Percentiles rank a stretch among this genome's conserved stretches.
These are phyloP conservation scores for Exophiala sp. DNA, from an alignment of 2,329 filamentous ascomycete species.

Conservation along the genomic window DNA sequence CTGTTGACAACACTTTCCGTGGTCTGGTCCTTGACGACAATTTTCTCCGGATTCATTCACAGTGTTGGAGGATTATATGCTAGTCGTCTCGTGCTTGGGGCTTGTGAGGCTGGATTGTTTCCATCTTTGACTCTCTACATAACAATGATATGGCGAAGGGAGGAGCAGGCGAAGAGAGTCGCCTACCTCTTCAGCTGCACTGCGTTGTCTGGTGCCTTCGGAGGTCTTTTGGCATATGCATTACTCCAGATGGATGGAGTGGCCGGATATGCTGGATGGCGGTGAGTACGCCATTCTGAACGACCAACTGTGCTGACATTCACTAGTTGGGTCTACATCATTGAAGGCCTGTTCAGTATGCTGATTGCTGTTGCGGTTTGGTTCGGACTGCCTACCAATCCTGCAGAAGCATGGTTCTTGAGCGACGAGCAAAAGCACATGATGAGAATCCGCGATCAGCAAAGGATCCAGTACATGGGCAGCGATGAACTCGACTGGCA, in stretches of 20 bases:
- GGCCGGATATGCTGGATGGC: constrained; percentile 19
- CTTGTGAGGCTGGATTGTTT: constrained; percentile 40
- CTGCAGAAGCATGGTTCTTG: constrained; percentile 30
- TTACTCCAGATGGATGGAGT: constrained; percentile 23
- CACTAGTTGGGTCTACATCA: constrained; percentile 11
- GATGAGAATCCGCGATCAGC: constrained; percentile 48
- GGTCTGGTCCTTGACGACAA: constrained; percentile 47
- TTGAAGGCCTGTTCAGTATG: constrained; percentile 37
- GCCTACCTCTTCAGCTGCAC: constrained; percentile 51
- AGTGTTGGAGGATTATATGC: constrained; percentile 41
- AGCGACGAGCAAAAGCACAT: constrained; percentile 48
- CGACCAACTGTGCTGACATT: constrained; percentile 30
- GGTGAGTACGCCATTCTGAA: constrained; percentile 6
- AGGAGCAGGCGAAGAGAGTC: constrained; percentile 55
- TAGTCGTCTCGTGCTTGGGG: constrained; percentile 38
- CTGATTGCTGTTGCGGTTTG: constrained; percentile 37
- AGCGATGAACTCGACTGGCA: constrained; percentile 50
- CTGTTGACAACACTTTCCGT: constrained; percentile 40
- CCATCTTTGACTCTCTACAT: constrained; percentile 40
- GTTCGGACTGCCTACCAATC: constrained; percentile 33
- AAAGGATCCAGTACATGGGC: constrained; percentile 49
- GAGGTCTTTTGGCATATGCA: constrained; percentile 34
- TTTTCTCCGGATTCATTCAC: constrained; percentile 45
- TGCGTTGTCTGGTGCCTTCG: constrained; percentile 40
- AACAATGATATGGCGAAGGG: constrained; percentile 39